A percentile compares a stretch with the other conserved stretches of the same genome.
These are phyloP conservation scores for Rickenella mellea DNA, from an alignment of 768 basidiomycete species.

Conservation along the genomic window DNA sequence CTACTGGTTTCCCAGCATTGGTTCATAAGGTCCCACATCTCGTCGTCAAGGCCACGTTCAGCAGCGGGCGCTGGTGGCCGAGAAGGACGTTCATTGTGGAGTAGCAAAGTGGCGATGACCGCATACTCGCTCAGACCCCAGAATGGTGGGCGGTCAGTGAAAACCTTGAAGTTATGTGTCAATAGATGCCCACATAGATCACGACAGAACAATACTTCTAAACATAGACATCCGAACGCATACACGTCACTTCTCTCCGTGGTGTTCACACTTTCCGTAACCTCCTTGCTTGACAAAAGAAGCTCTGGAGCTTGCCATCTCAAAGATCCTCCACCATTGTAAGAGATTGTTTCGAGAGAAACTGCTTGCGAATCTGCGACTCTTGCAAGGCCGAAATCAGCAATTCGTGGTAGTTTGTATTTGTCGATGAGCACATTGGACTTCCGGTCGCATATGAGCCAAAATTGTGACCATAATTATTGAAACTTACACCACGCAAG, in stretches of 20 bases:
- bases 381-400: conserved; percentile 12
- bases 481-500: neutral
- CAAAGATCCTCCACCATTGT: neutral
- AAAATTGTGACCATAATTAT: neutral
- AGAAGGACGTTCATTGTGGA: neutral
- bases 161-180: neutral
- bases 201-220: conserved; percentile 1
- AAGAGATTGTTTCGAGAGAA: neutral
- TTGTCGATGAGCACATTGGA: conserved; percentile 11
- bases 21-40: neutral
- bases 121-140: neutral
- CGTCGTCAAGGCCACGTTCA: neutral
- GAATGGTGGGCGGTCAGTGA: neutral
- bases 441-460: neutral
- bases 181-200: neutral
- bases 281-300: neutral
- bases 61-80: neutral
- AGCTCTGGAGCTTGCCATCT: neutral
- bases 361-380: conserved; percentile 5
- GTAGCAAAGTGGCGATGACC: neutral
- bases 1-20: neutral
- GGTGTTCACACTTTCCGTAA: neutral
- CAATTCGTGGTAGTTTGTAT: conserved; percentile 5
- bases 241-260: neutral
- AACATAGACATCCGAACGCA: neutral